Evolutionary conservation across 1,284 basidiomycete species (phyloP).

Genomic region (Agroathelia rolfsii): DNA sequence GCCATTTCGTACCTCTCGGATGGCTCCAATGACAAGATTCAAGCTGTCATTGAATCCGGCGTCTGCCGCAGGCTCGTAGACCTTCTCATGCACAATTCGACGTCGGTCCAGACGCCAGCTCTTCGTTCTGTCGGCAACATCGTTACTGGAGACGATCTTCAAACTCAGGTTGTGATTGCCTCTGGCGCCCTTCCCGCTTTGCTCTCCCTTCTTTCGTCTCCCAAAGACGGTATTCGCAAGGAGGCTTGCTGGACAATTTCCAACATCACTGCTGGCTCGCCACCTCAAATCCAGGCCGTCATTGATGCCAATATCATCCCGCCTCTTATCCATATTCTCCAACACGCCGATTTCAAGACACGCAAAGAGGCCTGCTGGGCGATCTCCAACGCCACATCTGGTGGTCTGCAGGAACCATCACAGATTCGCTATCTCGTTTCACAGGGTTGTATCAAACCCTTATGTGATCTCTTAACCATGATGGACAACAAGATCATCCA

Average conservation of each 20-base stretch:
- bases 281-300: constrained; percentile 90
- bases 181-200: constrained; percentile 92
- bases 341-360: constrained; percentile 98
- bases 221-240: constrained; percentile 92
- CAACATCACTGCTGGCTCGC: constrained; percentile 95
- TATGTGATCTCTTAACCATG: constrained; percentile 92
- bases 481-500: constrained; percentile 99
- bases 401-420: constrained; percentile 91
- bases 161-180: constrained; percentile 97
- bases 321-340: constrained; percentile 96
- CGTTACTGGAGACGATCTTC: constrained; percentile 96
- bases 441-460: constrained; percentile 97
- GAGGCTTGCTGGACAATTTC: constrained; percentile 99
- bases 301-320: constrained; percentile 90
- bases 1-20: constrained; percentile 99
- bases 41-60: constrained; percentile 97
- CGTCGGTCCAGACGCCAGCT: constrained; percentile 97
- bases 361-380: constrained; percentile 99
- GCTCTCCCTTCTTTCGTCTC: constrained; percentile 84
- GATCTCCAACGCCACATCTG: constrained; percentile 97
- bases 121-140: constrained; percentile 98
- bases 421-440: constrained; percentile 98
- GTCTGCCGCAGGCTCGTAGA: constrained; percentile 97
- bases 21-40: constrained; percentile 99
- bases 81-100: constrained; percentile 93